Evolutionary conservation across 768 basidiomycete species (phyloP), one percentile per base, ranked within the genome.

Genomic region (Crassisporium funariophilum): DNA sequence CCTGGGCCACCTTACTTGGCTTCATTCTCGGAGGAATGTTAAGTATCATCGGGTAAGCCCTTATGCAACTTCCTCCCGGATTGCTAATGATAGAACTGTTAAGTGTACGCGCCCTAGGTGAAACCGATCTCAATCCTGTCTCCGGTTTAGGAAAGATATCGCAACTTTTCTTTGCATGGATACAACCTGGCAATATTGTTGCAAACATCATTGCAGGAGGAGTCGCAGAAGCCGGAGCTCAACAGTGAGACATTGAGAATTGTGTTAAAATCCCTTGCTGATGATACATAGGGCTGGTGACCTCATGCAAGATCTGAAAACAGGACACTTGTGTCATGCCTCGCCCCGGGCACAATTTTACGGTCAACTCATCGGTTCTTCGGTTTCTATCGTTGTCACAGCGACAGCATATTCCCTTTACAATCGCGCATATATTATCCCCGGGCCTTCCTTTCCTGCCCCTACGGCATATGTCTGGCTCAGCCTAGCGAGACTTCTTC

Each of bases 291-390:
- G 91, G 65, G 93, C 95, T 5, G 95, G 94, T 12, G 95, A 98
- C 62, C 81, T 98, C 7, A 98, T 98, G 95, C 95, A 98, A 71
- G 95, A 98, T 67, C 73, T 98, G 49, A 98, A 98, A 71, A 97
- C 95, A 2, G 95, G 95, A 0, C 91, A 97, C 65, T 72, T 98
- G n/a, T 80, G 91, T 44, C 80, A 78, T 53, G 94, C 94, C 7
- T 95, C 93, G 17, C 95, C 95, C 37, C 77, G 91, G 57, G 91
- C 92, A 2, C 95, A 95, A 61, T 97, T 98, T 64, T 95, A 85
- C 57, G 91, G 92, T 7, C 92, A 98, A 65, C 73, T 98, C 39
- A 86, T 98, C 45, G 95, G 95, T 24, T 92, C 90, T 7, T 78
- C 84, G 1, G 76, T 95, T 4, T 92, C 90, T 6, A 93, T 98